Evolutionary conservation across 2,329 filamentous ascomycete genomes (phyloP).

Genomic region (Phyllosticta citriasiana): DNA sequence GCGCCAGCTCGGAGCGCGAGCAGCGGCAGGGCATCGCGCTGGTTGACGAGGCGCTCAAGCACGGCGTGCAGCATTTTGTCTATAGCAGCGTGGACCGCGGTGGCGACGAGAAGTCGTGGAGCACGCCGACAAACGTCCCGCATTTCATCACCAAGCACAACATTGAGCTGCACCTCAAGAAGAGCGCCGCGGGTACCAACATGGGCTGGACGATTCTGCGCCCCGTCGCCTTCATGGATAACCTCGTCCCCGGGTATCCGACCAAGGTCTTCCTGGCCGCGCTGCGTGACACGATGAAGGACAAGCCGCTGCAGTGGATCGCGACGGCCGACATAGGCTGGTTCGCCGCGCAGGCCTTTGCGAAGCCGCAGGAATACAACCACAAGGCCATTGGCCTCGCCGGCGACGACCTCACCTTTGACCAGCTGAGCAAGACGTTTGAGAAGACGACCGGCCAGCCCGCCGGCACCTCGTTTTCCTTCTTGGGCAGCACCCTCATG

Average conservation of each 20-base stretch:
- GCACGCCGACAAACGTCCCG: conserved; percentile 39
- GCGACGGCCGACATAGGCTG: conserved; percentile 40
- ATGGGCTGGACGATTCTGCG: conserved; percentile 55
- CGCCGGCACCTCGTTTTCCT: conserved; percentile 33
- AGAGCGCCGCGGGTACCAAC: conserved; percentile 25
- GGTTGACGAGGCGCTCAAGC: conserved; percentile 46
- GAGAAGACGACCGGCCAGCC: conserved; percentile 35
- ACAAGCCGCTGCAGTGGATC: conserved; percentile 33
- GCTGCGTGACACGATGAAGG: conserved; percentile 32
- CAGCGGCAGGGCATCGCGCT: conserved; percentile 48
- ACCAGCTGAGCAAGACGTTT: conserved; percentile 37
- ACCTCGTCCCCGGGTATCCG: conserved; percentile 38
- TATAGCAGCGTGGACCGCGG: conserved; percentile 57
- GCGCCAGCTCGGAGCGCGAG: conserved; percentile 35
- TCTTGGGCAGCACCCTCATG: conserved; percentile 33
- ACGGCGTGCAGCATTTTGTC: conserved; percentile 50
- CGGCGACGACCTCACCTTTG: conserved; percentile 42
- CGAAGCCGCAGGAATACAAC: conserved; percentile 35
- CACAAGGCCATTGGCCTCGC: conserved; percentile 39
- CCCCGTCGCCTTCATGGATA: conserved; percentile 55
- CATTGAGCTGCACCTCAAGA: conserved; percentile 52
- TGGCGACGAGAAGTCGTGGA: conserved; percentile 42
- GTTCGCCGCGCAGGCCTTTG: conserved; percentile 42
- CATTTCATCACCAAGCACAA: conserved; percentile 54
- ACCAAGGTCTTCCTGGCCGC: conserved; percentile 40